Base-by-base conservation (phyloP, 2,329 filamentous ascomycete species). In the Phyllachora maydis region DNA sequence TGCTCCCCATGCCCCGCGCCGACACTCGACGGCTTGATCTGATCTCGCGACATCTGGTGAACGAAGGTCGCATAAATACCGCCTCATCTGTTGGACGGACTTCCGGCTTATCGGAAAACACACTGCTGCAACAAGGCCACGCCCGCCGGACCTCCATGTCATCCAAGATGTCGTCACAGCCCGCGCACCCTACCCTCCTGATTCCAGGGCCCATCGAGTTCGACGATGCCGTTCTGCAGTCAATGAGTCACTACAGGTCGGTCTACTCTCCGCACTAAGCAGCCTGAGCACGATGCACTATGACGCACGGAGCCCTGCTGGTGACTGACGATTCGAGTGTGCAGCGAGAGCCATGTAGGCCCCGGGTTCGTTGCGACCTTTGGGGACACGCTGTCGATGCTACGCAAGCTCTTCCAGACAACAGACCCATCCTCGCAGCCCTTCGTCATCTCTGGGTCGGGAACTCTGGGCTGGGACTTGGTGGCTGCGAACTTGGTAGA, bases 161-260 rank as follows among this genome's bases (percentile, higher is more conserved):
- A 22, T 22, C 35, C 42, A 55, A 42, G 25, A 72, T 72, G 67
- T 70, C 65, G 35, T 57, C 55, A 29, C 67, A 72, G 38, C 56
- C 64, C 26, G 48, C 56, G 23, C 67, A 73, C 42, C 51, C 66
- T 20, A 73, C 85, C 26, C 60, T 98, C 51, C 69, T 98, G 53
- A 95, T 98, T 43, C 88, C 88, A 23, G 88, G 88, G 33, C 88
- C 88, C 42, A 91, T 95, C 49, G 85, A 95, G 56, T 93, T 93
- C 45, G 85, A 93, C 47, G 85, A 95, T 85, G 82, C 72, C 22
- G 85, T 95, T 30, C 68, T 93, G 24, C 67, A 83, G 49, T 79
- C 82, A 30, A 93, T 93, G 85, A 74, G 76, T 57, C 82, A 92
- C 53, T 91, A 75, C 56, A 85, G 77, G 76, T 81, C 56, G 40